These are phyloP conservation scores for Chaetothyriales sp. DNA, from an alignment of 2,329 filamentous ascomycete species.

Conservation along the genomic window DNA sequence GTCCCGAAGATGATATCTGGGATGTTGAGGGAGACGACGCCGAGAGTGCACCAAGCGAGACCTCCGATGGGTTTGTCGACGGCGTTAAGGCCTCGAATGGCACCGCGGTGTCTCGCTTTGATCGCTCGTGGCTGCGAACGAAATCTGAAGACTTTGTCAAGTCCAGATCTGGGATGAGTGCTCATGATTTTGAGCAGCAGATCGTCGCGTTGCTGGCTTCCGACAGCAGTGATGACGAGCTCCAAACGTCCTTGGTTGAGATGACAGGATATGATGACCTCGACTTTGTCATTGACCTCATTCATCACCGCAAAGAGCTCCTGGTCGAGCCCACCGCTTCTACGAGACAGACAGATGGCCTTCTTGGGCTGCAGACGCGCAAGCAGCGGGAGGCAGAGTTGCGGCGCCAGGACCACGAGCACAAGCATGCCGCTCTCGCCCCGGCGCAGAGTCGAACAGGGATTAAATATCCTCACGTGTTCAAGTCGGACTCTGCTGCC, in stretches of 20 bases:
- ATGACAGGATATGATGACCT: conserved; percentile 86
- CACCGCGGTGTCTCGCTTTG: conserved; percentile 31
- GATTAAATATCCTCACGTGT: conserved; percentile 83
- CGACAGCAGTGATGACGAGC: conserved; percentile 60
- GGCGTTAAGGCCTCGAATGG: conserved; percentile 24
- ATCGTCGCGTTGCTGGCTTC: conserved; percentile 61
- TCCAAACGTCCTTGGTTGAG: conserved; percentile 84
- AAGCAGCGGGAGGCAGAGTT: conserved; percentile 68
- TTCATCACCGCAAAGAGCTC: conserved; percentile 61
- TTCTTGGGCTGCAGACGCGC: conserved; percentile 53
- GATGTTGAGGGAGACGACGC: conserved; percentile 52
- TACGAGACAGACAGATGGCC: conserved; percentile 29
- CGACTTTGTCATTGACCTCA: conserved; percentile 83
- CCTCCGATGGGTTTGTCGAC: conserved; percentile 48
- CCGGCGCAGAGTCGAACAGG: conserved; percentile 57
- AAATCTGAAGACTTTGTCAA: conserved; percentile 55
- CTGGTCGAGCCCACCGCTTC: conserved; percentile 29
- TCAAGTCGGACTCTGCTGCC: conserved; percentile 53
- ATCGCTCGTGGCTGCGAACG: conserved; percentile 54
- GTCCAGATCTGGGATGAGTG: conserved; percentile 52
- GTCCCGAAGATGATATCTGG: conserved; percentile 72
- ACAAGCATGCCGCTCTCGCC: conserved; percentile 63
- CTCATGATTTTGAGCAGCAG: conserved; percentile 61
- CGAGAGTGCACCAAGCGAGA: conserved; percentile 40
- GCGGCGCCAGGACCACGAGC: conserved; percentile 60